phyloP scores from a whole-genome alignment of 169 alveolate genomes.

The Plasmodium fragile region DNA sequence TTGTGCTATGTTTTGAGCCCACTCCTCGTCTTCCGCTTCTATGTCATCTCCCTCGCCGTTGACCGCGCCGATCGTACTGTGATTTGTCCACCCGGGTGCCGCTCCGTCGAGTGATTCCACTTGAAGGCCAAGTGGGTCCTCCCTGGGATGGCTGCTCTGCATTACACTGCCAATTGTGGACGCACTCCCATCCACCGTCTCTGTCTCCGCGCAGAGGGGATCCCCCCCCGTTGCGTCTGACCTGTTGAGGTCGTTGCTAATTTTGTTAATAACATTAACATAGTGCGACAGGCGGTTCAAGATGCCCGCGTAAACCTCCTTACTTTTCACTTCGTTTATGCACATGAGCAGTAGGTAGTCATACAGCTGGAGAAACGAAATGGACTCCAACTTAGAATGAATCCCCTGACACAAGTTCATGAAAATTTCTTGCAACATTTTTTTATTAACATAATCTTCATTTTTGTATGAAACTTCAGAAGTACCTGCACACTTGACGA shows the following conservation, averaged over 20 bases:
- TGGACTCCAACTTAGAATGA: conserved; percentile 14
- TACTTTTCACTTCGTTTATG: conserved; percentile 42
- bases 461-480: conserved; percentile 2
- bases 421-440: conserved; percentile 20
- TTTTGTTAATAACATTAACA: conserved; percentile 37
- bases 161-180: neutral
- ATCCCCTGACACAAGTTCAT: conserved; percentile 16
- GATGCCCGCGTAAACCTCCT: conserved; percentile 21
- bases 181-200: neutral
- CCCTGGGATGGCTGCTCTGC: neutral
- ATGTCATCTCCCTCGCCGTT: neutral
- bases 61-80: neutral
- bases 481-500: conserved; percentile 8
- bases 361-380: conserved; percentile 51
- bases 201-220: neutral
- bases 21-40: neutral
- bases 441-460: conserved; percentile 67
- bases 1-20: neutral
- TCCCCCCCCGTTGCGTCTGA: neutral
- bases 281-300: conserved; percentile 26
- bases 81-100: neutral
- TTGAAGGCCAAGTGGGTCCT: neutral
- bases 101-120: neutral
- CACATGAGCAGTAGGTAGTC: conserved; percentile 51
- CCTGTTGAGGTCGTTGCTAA: conserved; percentile 28